Base-by-base conservation (phyloP, 2,329 filamentous ascomycete species). In the Daldinia sp. region DNA sequence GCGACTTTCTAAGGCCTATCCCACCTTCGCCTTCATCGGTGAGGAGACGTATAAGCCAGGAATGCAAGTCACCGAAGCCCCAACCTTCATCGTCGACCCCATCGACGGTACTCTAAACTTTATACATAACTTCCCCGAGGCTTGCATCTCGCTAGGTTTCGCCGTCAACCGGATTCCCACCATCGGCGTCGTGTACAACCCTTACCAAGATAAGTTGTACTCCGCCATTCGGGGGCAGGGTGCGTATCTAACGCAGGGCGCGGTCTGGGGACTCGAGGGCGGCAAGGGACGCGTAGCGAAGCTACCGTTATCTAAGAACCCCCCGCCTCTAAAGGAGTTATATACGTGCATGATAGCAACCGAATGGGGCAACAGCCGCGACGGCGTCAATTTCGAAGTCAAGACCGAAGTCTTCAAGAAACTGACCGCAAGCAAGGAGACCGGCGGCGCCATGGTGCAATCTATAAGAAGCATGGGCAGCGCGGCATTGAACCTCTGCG, bases 61-160 rank as follows among this genome's bases (percentile, higher is more conserved):
- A 70, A 80, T 82, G 63, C 79, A 77, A 41, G 80, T 94, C 47
- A 89, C 87, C 0, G 76, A 82, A 27, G 83, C 83, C 13, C 91
- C 91, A 1, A 94, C 91, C 41, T 94, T 94, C 78, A 85, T 94
- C 72, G 88, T 91, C 68, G 91, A 94, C 75, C 91, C 91, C 43
- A 93, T 94, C 70, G 91, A 94, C 78, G 91, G 90, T 72, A 93
- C 87, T 5, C 92, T 89, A 51, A 94, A 94, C 82, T 93, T 94
- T 73, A 85, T 94, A 47, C 91, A 94, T 77, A 85, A 84, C 17
- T 90, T 92, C 77, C 90, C 90, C 3, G 84, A 87, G 71, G 90
- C 91, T 64, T 91, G 88, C 78, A 89, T 94, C 78, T 92, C 90
- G 9, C 86, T 94, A 30, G 91, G 91, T 45, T 83, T 94, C 59